phyloP scores from a whole-genome alignment of 306 rosid genomes.

The Inga leiocalycina region DNA sequence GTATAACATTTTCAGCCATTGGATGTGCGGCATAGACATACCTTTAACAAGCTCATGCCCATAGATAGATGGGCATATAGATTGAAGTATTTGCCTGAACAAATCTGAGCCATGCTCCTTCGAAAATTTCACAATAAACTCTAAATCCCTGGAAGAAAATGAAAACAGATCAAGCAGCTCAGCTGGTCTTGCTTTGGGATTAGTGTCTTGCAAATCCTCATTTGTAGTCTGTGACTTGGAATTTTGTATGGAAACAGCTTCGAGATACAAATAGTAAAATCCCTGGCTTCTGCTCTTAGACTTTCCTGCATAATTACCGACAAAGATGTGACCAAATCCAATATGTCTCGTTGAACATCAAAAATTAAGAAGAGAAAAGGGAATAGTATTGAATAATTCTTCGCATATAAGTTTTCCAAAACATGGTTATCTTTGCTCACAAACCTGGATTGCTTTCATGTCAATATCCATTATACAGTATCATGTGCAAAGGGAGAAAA shows the following conservation, averaged over 20 bases:
- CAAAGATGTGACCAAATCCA: conserved; percentile 30
- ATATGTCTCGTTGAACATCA: not conserved
- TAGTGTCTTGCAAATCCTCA: conserved; percentile 63
- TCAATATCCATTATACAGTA: conserved; percentile 22
- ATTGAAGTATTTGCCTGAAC: conserved; percentile 86
- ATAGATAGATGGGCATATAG: conserved; percentile 92
- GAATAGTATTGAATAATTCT: conserved; percentile 4
- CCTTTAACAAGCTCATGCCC: conserved; percentile 99
- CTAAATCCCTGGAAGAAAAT: conserved; percentile 86
- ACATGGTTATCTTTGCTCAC: conserved; percentile 13
- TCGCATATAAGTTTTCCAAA: not conserved
- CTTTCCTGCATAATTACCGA: conserved; percentile 63
- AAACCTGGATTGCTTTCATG: conserved; percentile 19
- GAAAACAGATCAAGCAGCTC: conserved; percentile 75
- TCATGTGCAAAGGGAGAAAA: conserved; percentile 11
- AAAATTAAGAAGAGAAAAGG: conserved; percentile 13
- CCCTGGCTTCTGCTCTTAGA: conserved; percentile 86
- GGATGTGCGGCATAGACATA: conserved; percentile 30
- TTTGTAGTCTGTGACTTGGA: conserved; percentile 71
- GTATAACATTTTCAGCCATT: conserved; percentile 11
- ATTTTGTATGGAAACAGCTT: conserved; percentile 81
- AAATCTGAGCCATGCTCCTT: conserved; percentile 80
- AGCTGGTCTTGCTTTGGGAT: conserved; percentile 61
- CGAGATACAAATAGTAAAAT: conserved; percentile 88
- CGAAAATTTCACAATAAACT: conserved; percentile 76